Percentiles rank a stretch among this genome's conserved stretches.
Evolutionary conservation across 441 rosid species (phyloP).

Genomic region (Oxalis stricta): DNA sequence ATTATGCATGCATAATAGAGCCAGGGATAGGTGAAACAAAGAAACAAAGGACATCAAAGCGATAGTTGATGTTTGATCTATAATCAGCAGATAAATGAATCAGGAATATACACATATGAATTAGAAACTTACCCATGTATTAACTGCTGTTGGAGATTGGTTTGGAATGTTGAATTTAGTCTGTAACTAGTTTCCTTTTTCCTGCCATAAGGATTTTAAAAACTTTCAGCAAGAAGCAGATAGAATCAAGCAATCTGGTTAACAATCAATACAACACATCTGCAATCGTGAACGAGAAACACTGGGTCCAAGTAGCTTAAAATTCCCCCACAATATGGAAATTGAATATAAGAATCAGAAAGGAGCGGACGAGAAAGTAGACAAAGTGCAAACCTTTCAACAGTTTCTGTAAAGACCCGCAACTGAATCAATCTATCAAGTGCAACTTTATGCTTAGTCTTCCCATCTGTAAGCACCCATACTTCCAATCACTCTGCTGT

Average conservation of each 20-base stretch:
- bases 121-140: conserved; percentile 40
- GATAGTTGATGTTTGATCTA: too few relatives aligned
- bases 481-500: conserved; percentile 45
- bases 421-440: conserved; percentile 68
- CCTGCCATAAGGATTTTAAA: conserved; percentile 26
- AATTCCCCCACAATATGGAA: not conserved
- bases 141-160: conserved; percentile 61
- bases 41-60: too few relatives aligned
- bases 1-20: not conserved
- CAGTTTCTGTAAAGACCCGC: conserved; percentile 37
- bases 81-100: too few relatives aligned
- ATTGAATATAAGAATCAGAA: too few relatives aligned
- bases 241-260: too few relatives aligned
- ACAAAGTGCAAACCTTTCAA: conserved; percentile 36
- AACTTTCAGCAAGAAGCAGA: not conserved
- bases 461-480: conserved; percentile 72
- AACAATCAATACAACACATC: too few relatives aligned
- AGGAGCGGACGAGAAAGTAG: too few relatives aligned
- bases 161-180: conserved; percentile 73
- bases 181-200: conserved; percentile 53
- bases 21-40: not conserved
- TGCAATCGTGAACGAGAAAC: too few relatives aligned
- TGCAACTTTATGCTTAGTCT: conserved; percentile 66
- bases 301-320: too few relatives aligned
- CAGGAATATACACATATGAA: not conserved